Base-by-base conservation (phyloP, 768 basidiomycete genomes). In the Trametes maxima region DNA sequence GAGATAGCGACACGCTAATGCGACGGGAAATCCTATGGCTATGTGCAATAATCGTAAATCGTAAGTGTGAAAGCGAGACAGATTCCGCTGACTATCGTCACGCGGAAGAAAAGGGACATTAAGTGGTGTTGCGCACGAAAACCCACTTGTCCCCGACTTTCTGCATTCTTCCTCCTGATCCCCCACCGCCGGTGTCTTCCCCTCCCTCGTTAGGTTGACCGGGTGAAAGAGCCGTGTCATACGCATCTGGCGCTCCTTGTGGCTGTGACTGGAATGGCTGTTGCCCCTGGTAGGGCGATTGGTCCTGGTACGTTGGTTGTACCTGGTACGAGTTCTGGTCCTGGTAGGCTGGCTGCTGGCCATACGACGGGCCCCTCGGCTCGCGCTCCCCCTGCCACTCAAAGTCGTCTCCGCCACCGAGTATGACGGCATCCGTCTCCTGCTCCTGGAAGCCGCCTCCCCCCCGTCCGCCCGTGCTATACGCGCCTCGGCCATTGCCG, bases 141-240 rank as follows among this genome's bases (percentile, higher is more conserved):
- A 86, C 74, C 90, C 89, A 90, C 68, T 81, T 84, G 73, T 86
- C 90, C 43, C 85, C 88, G 21, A 90, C 76, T 66, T 79, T 82
- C 74, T 85, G 83, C 89, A 91, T 91, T 60, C 80, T 64, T 36
- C 72, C 73, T 6, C 62, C 60, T 22, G 52, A 39, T 19, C 58
- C 59, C 2, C 48, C 42, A 5, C 57, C 57, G 25, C 47, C 39
- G 16, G 57, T 65, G n/a, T 54, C 57, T 17, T 33, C 43, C n/a
- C 22, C 59, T 7, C 28, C 37, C 2, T 33, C 44, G 21, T 46
- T 52, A 48, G n/a, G 40, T 37, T 24, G 14, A 13, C 42, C 28
- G 44, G 57, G 57, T 37, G 62, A 36, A 47, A 48, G 33, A 46
- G 22, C 24, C 22, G 22, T 40, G 12, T 24, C 61, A n/a, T 61